Conservation (phyloP, 2,329 filamentous ascomycete species). For the Ophiocordyceps robertsii region DNA sequence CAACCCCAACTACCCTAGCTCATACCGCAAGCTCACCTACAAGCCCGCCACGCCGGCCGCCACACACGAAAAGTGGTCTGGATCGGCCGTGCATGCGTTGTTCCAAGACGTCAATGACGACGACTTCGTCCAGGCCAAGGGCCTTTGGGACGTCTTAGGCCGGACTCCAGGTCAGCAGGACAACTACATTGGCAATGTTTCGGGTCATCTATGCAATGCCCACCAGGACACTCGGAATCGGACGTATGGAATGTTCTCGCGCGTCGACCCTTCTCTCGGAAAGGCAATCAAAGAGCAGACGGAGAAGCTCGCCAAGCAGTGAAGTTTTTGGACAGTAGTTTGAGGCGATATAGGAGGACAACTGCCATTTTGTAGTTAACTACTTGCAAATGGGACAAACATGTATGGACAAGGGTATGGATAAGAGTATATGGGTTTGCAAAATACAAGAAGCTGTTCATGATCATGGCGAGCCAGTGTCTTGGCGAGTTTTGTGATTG, state of each 20-base stretch:
- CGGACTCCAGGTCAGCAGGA: constrained; percentile 41
- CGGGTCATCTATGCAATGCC: constrained; percentile 40
- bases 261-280: constrained; percentile 40
- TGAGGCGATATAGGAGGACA: too few relatives aligned
- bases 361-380: too few relatives aligned
- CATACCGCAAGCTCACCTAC: constrained; percentile 31
- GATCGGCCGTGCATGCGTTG: constrained; percentile 26
- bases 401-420: too few relatives aligned
- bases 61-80: constrained; percentile 34
- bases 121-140: constrained; percentile 36
- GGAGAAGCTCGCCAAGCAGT: constrained; percentile 26
- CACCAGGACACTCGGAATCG: constrained; percentile 39
- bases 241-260: constrained; percentile 47
- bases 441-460: too few relatives aligned
- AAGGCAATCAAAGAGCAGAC: constrained; percentile 36
- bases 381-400: too few relatives aligned
- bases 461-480: too few relatives aligned
- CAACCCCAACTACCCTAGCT: constrained; percentile 44
- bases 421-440: too few relatives aligned
- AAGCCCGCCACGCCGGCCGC: constrained; percentile 24
- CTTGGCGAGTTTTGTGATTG: too few relatives aligned
- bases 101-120: constrained; percentile 31
- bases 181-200: constrained; percentile 45
- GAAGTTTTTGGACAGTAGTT: too few relatives aligned
- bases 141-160: constrained; percentile 35